phyloP scores from a whole-genome alignment of 2,329 filamentous ascomycete species.

The Xylaria sp. region DNA sequence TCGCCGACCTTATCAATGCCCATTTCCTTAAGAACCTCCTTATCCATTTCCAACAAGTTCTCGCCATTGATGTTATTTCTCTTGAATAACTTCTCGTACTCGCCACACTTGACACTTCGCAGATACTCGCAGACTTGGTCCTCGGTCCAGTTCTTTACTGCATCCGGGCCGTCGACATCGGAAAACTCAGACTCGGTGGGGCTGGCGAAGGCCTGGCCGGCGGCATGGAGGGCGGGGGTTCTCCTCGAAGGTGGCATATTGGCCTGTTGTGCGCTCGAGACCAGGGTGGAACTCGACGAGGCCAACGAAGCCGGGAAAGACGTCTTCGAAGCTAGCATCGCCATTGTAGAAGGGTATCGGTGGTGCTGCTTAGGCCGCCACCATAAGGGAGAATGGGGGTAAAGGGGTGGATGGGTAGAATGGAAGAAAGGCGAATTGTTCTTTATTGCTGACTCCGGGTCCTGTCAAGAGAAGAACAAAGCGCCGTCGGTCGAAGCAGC shows the following conservation, averaged over 20 bases:
- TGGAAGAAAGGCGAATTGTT: slow-evolving; percentile 6
- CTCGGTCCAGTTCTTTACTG: slow-evolving; percentile 87
- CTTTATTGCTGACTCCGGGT: slow-evolving; percentile 11
- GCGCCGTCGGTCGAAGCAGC: slow-evolving; percentile 13
- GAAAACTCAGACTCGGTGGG: slow-evolving; percentile 94
- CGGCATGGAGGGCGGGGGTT: slow-evolving; percentile 50
- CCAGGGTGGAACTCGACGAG: slow-evolving; percentile 47
- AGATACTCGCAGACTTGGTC: slow-evolving; percentile 90
- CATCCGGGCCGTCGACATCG: slow-evolving; percentile 75
- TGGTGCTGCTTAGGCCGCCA: too few species aligned
- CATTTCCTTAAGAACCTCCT: slow-evolving; percentile 94
- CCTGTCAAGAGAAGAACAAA: slow-evolving; percentile 14
- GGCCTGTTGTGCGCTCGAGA: slow-evolving; percentile 51
- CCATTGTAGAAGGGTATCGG: slow-evolving; percentile 53
- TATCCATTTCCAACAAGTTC: slow-evolving; percentile 95
- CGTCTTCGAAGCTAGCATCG: slow-evolving; percentile 77
- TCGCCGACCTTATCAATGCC: slow-evolving; percentile 98
- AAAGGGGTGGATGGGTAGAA: slow-evolving; percentile 1
- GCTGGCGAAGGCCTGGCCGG: slow-evolving; percentile 68
- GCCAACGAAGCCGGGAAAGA: slow-evolving; percentile 64
- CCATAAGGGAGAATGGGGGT: slow-evolving; percentile 19
- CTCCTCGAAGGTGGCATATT: slow-evolving; percentile 56
- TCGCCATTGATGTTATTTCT: slow-evolving; percentile 97
- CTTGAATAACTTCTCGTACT: slow-evolving; percentile 89
- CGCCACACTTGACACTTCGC: slow-evolving; percentile 84